These are phyloP conservation scores for Aspergillus sp. DNA, from an alignment of 2,329 filamentous ascomycete genomes.

Conservation along the genomic window DNA sequence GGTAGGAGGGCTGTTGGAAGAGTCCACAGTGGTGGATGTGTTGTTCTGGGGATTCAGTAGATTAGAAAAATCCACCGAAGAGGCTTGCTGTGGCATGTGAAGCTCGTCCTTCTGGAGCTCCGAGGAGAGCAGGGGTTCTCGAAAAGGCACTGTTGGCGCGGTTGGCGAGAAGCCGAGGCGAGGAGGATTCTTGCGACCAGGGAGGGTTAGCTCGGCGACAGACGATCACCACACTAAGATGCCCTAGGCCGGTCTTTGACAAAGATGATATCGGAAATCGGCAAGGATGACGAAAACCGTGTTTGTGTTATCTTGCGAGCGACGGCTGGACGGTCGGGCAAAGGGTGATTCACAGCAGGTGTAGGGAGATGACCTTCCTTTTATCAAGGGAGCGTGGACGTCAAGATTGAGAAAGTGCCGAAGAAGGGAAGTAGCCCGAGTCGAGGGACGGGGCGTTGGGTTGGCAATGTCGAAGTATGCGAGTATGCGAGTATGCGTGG, in stretches of 20 bases:
- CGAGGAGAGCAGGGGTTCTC: slow-evolving; percentile 16
- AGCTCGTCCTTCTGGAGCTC: slow-evolving; percentile 19
- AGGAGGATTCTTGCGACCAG: slow-evolving; percentile 23
- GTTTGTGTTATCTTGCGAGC: slow-evolving; percentile 5
- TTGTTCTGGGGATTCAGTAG: slow-evolving; percentile 66
- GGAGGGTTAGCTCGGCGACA: slow-evolving; percentile 24
- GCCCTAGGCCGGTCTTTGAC: slow-evolving; percentile 15
- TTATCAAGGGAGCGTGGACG: slow-evolving; percentile 13
- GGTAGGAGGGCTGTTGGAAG: slow-evolving; percentile 29
- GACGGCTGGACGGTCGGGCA: not conserved
- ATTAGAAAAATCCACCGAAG: slow-evolving; percentile 73
- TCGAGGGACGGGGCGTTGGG: not conserved
- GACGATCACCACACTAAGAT: slow-evolving; percentile 30
- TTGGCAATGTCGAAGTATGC: slow-evolving; percentile 7
- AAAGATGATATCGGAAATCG: slow-evolving; percentile 9
- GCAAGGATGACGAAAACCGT: slow-evolving; percentile 15
- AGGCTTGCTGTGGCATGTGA: slow-evolving; percentile 75
- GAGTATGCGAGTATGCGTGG: slow-evolving; percentile 15
- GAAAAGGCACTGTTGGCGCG: slow-evolving; percentile 10
- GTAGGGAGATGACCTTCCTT: not conserved
- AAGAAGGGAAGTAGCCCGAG: slow-evolving; percentile 7
- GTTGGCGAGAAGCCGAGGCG: slow-evolving; percentile 20
- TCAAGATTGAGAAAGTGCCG: slow-evolving; percentile 4
- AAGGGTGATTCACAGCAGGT: slow-evolving; percentile 1
- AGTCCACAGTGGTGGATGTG: slow-evolving; percentile 24